These are phyloP conservation scores for Themeda triandra DNA, from an alignment of 176 grass and related monocot species.

Conservation along the genomic window DNA sequence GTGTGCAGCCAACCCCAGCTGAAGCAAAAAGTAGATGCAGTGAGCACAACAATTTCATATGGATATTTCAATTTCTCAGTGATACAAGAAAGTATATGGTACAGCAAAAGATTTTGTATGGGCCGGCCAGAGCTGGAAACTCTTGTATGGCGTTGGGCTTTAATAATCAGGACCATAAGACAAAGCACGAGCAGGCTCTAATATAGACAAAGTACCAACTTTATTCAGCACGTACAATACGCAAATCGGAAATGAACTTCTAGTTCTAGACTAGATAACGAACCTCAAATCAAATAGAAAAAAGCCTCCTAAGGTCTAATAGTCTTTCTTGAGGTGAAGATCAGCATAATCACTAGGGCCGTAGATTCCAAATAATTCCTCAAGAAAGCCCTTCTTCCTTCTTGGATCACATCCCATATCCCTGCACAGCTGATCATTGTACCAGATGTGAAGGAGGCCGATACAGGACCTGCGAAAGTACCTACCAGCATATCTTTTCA, in stretches of 20 bases:
- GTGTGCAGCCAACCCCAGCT: too few species aligned
- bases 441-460: constrained; percentile 43
- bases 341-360: constrained; percentile 50
- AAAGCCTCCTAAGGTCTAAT: neutral
- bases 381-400: constrained; percentile 49
- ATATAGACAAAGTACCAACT: too few species aligned
- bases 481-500: constrained; percentile 39
- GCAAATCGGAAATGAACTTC: neutral
- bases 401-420: constrained; percentile 60
- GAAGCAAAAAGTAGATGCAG: too few species aligned
- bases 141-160: neutral
- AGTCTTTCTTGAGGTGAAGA: constrained; percentile 23
- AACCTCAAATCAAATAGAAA: neutral
- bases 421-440: constrained; percentile 56
- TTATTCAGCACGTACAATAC: neutral
- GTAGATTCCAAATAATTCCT: constrained; percentile 40
- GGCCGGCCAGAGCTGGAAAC: neutral
- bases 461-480: constrained; percentile 55
- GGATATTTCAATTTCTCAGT: too few species aligned
- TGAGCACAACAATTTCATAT: too few species aligned
- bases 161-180: too few species aligned
- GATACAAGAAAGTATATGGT: too few species aligned
- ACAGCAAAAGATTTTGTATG: too few species aligned
- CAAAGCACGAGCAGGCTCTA: too few species aligned
- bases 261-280: neutral